These are phyloP conservation scores for Pyrus communis DNA, from an alignment of 306 rosid genomes.

Conservation along the genomic window DNA sequence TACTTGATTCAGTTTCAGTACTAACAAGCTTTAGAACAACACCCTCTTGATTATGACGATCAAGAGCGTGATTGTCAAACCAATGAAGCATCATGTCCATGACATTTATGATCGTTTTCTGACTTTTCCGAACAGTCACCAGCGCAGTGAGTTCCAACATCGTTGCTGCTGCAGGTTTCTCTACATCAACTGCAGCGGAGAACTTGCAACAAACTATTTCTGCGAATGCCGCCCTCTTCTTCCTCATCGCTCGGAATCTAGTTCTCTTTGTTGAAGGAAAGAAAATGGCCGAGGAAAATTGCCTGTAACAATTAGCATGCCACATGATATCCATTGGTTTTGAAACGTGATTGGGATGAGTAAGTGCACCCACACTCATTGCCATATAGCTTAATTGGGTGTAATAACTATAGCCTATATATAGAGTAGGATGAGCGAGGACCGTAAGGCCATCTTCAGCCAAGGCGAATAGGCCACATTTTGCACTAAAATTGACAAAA, in stretches of 20 bases:
- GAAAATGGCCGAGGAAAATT: not conserved
- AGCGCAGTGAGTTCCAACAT: not conserved
- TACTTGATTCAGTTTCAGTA: constrained; percentile 24
- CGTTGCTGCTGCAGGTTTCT: not conserved
- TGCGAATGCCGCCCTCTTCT: not conserved
- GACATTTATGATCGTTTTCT: not conserved
- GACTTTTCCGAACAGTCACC: not conserved
- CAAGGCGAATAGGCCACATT: too few relatives aligned
- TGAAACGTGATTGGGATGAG: not conserved
- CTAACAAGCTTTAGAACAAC: constrained; percentile 40
- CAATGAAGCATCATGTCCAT: constrained; percentile 6
- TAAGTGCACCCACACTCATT: not conserved
- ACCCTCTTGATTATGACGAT: not conserved
- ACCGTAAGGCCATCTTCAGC: too few relatives aligned
- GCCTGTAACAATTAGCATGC: not conserved
- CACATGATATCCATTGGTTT: not conserved
- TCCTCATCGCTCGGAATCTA: not conserved
- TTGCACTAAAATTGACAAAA: too few relatives aligned
- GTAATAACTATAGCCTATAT: too few relatives aligned
- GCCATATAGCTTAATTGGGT: not conserved
- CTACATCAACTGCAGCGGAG: not conserved
- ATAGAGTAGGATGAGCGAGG: too few relatives aligned
- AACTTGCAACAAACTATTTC: not conserved
- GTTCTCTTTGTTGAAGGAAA: not conserved
- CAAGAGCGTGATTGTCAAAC: not conserved